Evolutionary conservation across 1,139 yeast genomes (phyloP).

Genomic region (Yarrowia galli): DNA sequence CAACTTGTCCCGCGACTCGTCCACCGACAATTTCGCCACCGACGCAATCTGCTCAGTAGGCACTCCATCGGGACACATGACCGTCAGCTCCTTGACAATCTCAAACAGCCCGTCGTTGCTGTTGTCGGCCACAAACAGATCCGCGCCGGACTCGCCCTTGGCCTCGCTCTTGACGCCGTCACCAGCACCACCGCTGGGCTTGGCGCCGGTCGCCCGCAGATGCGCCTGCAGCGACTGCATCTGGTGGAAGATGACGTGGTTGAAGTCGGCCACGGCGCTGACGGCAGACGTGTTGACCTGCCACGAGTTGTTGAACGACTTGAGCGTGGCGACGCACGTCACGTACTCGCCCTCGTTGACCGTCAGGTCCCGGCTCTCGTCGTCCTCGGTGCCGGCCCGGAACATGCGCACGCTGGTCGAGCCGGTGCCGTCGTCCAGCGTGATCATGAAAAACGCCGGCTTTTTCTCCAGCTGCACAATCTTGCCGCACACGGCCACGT

Average conservation of each 20-base stretch:
- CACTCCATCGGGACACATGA: conserved; percentile 35
- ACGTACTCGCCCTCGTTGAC: conserved; percentile 22
- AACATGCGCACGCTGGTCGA: conserved; percentile 9
- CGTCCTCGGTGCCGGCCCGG: conserved; percentile 31
- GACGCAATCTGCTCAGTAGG: conserved; percentile 27
- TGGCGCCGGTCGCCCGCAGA: conserved; percentile 20
- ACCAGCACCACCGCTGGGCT: neutral
- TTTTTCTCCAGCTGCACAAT: neutral
- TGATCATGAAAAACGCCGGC: conserved; percentile 5
- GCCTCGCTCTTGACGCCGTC: conserved; percentile 1
- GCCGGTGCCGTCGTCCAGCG: conserved; percentile 34
- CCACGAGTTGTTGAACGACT: conserved; percentile 35
- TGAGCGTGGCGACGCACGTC: neutral
- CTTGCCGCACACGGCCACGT: conserved; percentile 15
- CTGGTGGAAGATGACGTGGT: conserved; percentile 35
- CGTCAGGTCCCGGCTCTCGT: neutral
- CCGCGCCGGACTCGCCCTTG: conserved; percentile 1
- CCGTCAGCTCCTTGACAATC: neutral
- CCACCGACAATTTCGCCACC: conserved; percentile 1
- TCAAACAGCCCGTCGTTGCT: neutral
- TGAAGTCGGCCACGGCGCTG: conserved; percentile 10
- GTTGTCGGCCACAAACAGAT: conserved; percentile 22
- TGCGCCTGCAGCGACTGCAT: conserved; percentile 28
- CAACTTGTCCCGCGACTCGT: neutral
- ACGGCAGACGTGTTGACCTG: conserved; percentile 1